Conservation (phyloP, 192 early-diverging fungal genomes). For the Linnemannia elongata region DNA sequence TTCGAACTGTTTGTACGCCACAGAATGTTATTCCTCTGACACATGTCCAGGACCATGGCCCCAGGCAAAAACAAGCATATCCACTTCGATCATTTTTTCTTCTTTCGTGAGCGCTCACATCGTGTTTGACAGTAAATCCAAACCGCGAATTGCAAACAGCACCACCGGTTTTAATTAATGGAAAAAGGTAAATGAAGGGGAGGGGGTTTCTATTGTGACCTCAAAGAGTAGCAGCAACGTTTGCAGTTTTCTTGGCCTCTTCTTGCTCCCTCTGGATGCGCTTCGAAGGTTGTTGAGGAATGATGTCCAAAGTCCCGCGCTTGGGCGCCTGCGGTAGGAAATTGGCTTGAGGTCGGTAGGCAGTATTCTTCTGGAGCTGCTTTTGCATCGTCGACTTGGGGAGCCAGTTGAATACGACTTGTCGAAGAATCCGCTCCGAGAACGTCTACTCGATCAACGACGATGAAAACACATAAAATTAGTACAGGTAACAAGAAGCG, state of each 20-base stretch:
- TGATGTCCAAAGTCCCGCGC: not conserved
- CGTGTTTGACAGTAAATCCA: too few relatives aligned
- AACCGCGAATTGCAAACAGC: too few relatives aligned
- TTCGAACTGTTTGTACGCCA: too few relatives aligned
- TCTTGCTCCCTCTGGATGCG: not conserved
- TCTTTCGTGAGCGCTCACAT: too few relatives aligned
- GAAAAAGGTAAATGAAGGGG: too few relatives aligned
- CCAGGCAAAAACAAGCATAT: too few relatives aligned
- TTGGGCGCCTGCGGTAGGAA: constrained; percentile 20
- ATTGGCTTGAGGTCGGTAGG: constrained; percentile 18
- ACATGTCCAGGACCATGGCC: too few relatives aligned
- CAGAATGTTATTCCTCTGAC: too few relatives aligned
- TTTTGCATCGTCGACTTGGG: constrained; percentile 9
- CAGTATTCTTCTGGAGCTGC: not conserved
- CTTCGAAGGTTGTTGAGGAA: constrained; percentile 19
- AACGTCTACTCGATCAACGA: not conserved
- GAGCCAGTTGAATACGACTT: constrained; percentile 23
- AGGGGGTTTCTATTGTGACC: too few relatives aligned
- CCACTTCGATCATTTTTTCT: too few relatives aligned
- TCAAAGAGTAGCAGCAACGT: not conserved
- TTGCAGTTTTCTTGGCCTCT: not conserved
- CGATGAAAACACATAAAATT: not conserved
- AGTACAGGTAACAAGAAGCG: too few relatives aligned
- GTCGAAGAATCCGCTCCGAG: not conserved
- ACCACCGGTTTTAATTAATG: too few relatives aligned